Conservation (phyloP, 2,329 filamentous ascomycete genomes). For the Lachnellula subtilissima region DNA sequence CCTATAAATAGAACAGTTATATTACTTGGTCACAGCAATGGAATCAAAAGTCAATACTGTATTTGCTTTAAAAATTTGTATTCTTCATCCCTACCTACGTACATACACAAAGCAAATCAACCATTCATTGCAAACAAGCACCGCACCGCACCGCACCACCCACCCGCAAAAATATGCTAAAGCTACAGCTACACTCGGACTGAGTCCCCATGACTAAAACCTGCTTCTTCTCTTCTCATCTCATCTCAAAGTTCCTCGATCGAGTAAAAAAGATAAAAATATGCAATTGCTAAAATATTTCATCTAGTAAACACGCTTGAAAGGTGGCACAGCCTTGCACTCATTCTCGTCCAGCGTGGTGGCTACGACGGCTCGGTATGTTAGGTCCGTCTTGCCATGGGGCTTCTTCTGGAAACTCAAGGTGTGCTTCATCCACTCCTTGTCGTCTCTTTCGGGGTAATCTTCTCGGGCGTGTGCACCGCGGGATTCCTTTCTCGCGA, state of each 20-base stretch:
- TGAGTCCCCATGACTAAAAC: no score
- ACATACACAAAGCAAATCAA: no score
- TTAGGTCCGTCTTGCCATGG: slow-evolving; percentile 79
- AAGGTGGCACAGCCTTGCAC: slow-evolving; percentile 93
- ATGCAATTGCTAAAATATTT: neutral
- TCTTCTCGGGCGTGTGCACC: slow-evolving; percentile 97
- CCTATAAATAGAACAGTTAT: no score
- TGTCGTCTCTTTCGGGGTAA: slow-evolving; percentile 89
- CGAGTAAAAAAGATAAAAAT: neutral
- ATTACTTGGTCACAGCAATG: no score
- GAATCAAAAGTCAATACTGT: no score
- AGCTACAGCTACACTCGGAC: no score
- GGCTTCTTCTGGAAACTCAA: slow-evolving; percentile 92
- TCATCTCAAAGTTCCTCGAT: neutral
- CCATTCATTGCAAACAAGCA: no score
- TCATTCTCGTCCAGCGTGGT: slow-evolving; percentile 89
- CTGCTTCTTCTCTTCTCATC: no score
- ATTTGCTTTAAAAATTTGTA: no score
- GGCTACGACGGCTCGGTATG: slow-evolving; percentile 77
- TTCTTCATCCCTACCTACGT: no score
- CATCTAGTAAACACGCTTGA: slow-evolving; percentile 83
- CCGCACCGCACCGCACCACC: no score
- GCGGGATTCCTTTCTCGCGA: slow-evolving; percentile 93
- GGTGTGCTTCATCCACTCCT: slow-evolving; percentile 99
- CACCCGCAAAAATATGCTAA: no score